phyloP scores from a whole-genome alignment of 1,139 yeast species.

The Lodderomyces parapsilosis region DNA sequence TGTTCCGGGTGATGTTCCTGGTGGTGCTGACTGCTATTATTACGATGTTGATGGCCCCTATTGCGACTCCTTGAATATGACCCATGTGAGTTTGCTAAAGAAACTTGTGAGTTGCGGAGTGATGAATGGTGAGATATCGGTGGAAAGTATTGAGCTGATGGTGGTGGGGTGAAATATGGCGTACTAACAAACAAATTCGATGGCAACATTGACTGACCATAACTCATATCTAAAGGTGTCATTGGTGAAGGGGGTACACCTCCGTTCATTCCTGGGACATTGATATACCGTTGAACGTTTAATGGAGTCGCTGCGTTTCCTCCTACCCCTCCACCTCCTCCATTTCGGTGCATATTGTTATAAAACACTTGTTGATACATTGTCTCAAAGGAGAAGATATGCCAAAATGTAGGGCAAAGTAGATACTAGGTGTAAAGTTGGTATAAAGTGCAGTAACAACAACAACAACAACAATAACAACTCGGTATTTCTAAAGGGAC shows the following conservation, averaged over 20 bases:
- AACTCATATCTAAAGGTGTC: constrained; percentile 53
- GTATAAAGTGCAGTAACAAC: too few relatives aligned
- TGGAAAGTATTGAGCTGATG: constrained; percentile 13
- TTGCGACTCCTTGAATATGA: constrained; percentile 5
- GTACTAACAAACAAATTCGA: constrained; percentile 66
- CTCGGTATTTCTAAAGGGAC: too few relatives aligned
- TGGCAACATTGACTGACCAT: constrained; percentile 68
- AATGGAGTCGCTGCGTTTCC: constrained; percentile 11
- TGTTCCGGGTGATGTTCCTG: background rate
- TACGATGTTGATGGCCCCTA: background rate
- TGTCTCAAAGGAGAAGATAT: too few relatives aligned
- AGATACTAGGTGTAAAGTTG: too few relatives aligned
- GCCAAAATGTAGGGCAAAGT: too few relatives aligned
- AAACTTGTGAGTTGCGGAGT: constrained; percentile 7
- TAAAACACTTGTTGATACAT: constrained; percentile 13
- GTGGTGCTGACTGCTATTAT: background rate
- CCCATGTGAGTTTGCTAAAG: constrained; percentile 11
- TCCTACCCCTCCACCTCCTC: too few relatives aligned
- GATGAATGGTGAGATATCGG: constrained; percentile 3
- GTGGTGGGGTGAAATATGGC: constrained; percentile 53
- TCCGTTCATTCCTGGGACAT: background rate
- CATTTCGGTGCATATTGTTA: constrained; percentile 8
- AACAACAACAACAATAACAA: too few relatives aligned
- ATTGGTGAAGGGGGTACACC: constrained; percentile 10
- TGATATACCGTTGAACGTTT: constrained; percentile 6